Evolutionary conservation across 179 eudicot genomes (phyloP).

Genomic region (Patellifolia procumbens): DNA sequence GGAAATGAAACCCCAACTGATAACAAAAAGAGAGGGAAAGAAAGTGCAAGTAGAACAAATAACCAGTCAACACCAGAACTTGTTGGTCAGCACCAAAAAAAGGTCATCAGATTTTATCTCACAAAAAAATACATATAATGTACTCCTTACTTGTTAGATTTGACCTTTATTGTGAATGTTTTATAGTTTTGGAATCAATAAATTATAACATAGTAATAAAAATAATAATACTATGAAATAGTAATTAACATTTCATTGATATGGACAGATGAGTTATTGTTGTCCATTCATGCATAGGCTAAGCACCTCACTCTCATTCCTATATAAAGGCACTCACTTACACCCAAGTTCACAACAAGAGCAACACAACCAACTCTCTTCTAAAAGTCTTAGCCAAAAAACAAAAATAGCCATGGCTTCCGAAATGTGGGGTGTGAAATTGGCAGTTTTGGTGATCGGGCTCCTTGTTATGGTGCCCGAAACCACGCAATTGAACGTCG

Average conservation of each 20-base stretch:
- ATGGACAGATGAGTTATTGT: neutral
- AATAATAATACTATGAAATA: too few relatives aligned
- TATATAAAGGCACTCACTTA: conserved; percentile 4
- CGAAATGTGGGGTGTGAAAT: conserved; percentile 5
- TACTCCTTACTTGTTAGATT: too few relatives aligned
- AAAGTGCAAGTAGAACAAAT: too few relatives aligned
- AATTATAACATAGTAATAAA: too few relatives aligned
- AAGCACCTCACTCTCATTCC: neutral
- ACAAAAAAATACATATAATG: too few relatives aligned
- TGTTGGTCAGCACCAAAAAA: too few relatives aligned
- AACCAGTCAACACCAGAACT: too few relatives aligned
- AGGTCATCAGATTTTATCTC: too few relatives aligned
- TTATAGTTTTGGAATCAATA: too few relatives aligned
- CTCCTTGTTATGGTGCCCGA: conserved; percentile 18
- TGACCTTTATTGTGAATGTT: too few relatives aligned
- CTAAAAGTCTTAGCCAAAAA: neutral
- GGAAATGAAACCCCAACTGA: too few relatives aligned
- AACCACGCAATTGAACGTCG: conserved; percentile 12
- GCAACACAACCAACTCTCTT: neutral
- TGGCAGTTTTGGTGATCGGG: conserved; percentile 2
- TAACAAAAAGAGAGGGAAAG: too few relatives aligned
- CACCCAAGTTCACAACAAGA: conserved; percentile 1
- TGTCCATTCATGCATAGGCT: neutral
- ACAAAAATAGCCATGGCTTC: neutral
- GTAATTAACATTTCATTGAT: neutral